Base-by-base conservation (phyloP, 73 alveolate species). In the Breviolum minutum region DNA sequence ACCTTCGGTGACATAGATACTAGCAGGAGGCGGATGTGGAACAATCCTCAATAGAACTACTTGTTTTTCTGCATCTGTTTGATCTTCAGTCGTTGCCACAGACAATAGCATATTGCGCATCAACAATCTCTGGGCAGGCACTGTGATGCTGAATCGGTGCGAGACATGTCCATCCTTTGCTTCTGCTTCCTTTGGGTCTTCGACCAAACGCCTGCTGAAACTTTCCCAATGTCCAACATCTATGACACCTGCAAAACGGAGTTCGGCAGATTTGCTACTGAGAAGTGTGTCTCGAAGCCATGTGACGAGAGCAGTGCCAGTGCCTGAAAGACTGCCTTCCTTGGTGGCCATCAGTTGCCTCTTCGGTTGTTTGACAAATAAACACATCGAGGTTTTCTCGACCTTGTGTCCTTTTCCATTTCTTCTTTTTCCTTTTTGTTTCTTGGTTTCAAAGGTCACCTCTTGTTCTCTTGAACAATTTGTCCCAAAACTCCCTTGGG, bases 11-110 rank as follows among this genome's bases (percentile, higher is more conserved):
- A 6, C 29, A 61, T 60, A 13, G 2, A 26, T 14, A 40, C 7
- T 40, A 26, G 24, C 60, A 8, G 93, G 93, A 3, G 93, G 93
- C 10, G 93, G 76, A 61, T 60, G 93, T 48, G 93, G 93, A 27
- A 84, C 76, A 17, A 84, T 61, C 76, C 93, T 48, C 76, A 84
- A 27, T 6, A 76, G 69, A 40, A 84, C 32, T 24, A 60, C 48
- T 60, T 84, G 69, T 54, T 84, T 60, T 76, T 60, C 77, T 60
- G 93, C 93, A 30, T 84, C 93, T 1, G 93, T 84, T 60, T 48
- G 40, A 20, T 84, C 93, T 60, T 54, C 62, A 24, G 93, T 60
- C 17, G 93, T 84, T 40, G 77, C 74, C 48, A 84, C 76, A 6
- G 9, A 73, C 5, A 84, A 76, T 76, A 60, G 69, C 62, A 24